Conservation (phyloP, 371 early-diverging fungal species). For the Saksenaea vasiformis region DNA sequence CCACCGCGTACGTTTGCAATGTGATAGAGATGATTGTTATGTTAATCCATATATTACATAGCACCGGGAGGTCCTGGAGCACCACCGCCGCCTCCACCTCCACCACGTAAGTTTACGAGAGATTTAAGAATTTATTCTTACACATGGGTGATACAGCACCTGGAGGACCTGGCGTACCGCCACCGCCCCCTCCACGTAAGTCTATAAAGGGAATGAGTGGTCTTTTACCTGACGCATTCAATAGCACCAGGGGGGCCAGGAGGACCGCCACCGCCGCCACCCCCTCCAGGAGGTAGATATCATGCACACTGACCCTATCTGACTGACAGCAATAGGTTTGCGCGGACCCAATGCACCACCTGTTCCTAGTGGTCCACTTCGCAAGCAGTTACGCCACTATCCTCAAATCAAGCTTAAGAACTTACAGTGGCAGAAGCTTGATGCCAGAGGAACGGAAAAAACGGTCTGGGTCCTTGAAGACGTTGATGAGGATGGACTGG, state of each 20-base stretch:
- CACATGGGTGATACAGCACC: not conserved
- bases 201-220: not conserved
- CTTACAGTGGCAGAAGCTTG: conserved; percentile 51
- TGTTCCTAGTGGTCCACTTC: conserved; percentile 28
- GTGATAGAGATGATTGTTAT: not conserved
- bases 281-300: conserved; percentile 9
- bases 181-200: conserved; percentile 29
- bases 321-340: not conserved
- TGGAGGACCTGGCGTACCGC: conserved; percentile 20
- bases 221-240: not conserved
- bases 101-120: conserved; percentile 12
- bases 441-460: conserved; percentile 36
- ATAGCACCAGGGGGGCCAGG: conserved; percentile 19
- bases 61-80: not conserved
- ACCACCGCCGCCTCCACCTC: conserved; percentile 15
- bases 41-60: not conserved
- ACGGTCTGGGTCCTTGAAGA: conserved; percentile 41
- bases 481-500: conserved; percentile 37
- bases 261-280: conserved; percentile 10
- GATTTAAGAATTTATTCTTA: not conserved
- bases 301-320: not conserved
- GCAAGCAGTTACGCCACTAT: conserved; percentile 44
- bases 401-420: conserved; percentile 48
- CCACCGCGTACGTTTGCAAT: conserved; percentile 9
- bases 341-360: conserved; percentile 12